Conservation (phyloP, 805 yeast species). For the Metschnikowia amazonensis region DNA sequence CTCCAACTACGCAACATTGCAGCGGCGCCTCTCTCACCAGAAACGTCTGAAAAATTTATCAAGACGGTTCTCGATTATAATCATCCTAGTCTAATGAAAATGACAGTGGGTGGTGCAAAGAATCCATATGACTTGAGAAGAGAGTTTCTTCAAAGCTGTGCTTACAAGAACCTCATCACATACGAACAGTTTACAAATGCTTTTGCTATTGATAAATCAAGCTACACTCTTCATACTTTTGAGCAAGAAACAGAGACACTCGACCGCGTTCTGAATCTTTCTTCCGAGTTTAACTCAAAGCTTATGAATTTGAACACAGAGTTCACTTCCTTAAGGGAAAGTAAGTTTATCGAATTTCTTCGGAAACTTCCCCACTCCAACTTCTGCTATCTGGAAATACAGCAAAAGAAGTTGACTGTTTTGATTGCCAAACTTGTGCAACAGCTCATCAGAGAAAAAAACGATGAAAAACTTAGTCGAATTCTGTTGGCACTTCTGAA, state of each 20-base stretch:
- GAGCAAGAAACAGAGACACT: slow-evolving; percentile 27
- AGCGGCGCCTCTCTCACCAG: not conserved
- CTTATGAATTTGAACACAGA: slow-evolving; percentile 33
- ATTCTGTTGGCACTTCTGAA: slow-evolving; percentile 15
- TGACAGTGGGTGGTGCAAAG: slow-evolving; percentile 16
- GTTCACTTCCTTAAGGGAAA: slow-evolving; percentile 40
- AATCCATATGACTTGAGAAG: slow-evolving; percentile 23
- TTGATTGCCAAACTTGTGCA: slow-evolving; percentile 18
- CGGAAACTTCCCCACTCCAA: slow-evolving; percentile 18
- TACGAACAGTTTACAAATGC: slow-evolving; percentile 23
- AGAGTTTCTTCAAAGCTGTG: slow-evolving; percentile 29
- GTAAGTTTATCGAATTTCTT: slow-evolving; percentile 31
- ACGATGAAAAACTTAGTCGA: slow-evolving; percentile 29
- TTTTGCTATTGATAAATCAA: slow-evolving; percentile 28
- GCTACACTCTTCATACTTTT: slow-evolving; percentile 21
- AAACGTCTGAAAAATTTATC: slow-evolving; percentile 8
- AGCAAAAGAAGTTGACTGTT: slow-evolving; percentile 15
- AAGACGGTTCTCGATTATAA: slow-evolving; percentile 4
- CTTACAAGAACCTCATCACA: slow-evolving; percentile 27
- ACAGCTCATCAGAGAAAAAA: slow-evolving; percentile 13
- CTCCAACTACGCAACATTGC: slow-evolving; percentile 19
- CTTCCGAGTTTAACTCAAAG: slow-evolving; percentile 27
- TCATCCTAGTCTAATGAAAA: slow-evolving; percentile 4
- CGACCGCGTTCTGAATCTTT: slow-evolving; percentile 15
- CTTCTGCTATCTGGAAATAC: slow-evolving; percentile 19